Conservation (phyloP, 306 rosid species). For the Leucaena leucocephala region DNA sequence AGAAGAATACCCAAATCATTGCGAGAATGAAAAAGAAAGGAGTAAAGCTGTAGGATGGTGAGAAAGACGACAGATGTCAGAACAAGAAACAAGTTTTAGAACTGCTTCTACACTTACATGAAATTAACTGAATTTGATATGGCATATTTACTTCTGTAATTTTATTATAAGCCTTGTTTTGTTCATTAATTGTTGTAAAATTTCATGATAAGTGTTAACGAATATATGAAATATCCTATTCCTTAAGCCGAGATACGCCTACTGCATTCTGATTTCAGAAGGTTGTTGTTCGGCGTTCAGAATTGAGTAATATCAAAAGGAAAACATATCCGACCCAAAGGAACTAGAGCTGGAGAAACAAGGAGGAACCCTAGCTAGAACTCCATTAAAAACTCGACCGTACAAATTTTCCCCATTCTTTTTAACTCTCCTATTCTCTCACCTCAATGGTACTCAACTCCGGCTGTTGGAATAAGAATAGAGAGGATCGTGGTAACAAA, state of each 20-base stretch:
- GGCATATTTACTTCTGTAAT: background rate
- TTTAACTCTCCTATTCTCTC: slow-evolving; percentile 4
- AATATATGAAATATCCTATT: background rate
- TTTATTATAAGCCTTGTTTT: background rate
- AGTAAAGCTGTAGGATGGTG: slow-evolving; percentile 38
- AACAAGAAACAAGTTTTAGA: slow-evolving; percentile 29
- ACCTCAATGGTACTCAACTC: slow-evolving; percentile 24
- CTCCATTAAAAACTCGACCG: slow-evolving; percentile 36
- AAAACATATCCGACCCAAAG: background rate
- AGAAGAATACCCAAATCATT: background rate
- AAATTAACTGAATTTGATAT: slow-evolving; percentile 6
- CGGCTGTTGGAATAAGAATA: background rate
- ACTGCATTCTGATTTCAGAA: background rate
- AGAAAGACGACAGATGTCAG: slow-evolving; percentile 54
- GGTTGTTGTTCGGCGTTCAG: slow-evolving; percentile 4
- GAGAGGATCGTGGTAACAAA: slow-evolving; percentile 28
- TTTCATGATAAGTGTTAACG: slow-evolving; percentile 11
- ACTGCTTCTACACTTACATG: slow-evolving; percentile 44
- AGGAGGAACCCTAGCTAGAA: slow-evolving; percentile 45
- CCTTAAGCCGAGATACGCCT: background rate
- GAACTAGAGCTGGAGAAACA: background rate
- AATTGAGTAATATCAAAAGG: background rate
- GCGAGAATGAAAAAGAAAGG: slow-evolving; percentile 40
- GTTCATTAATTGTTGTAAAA: background rate
- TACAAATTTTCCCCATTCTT: slow-evolving; percentile 27